A percentile compares a stretch with the other conserved stretches of the same genome.
Conservation (phyloP, 2,329 filamentous ascomycete genomes). For the Penicillium sp. region DNA sequence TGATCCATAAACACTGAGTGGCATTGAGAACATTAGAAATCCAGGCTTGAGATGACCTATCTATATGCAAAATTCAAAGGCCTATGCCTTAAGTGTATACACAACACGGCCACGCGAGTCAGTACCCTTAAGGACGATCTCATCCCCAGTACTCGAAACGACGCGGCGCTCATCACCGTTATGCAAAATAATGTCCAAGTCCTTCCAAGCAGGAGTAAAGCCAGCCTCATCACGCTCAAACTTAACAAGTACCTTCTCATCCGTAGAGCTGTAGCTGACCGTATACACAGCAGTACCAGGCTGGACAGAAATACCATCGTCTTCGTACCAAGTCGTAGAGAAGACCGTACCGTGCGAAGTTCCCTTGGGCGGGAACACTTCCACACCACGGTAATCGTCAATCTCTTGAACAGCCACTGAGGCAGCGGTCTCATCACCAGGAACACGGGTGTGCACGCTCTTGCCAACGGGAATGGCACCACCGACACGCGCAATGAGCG, state of each 20-base stretch:
- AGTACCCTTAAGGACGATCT: slow-evolving; percentile 23
- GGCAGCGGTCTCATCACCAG: slow-evolving; percentile 44
- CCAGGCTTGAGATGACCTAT: slow-evolving; percentile 24
- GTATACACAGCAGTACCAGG: slow-evolving; percentile 38
- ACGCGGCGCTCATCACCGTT: slow-evolving; percentile 42
- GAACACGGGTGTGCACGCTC: slow-evolving; percentile 43
- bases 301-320: slow-evolving; percentile 47
- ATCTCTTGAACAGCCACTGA: slow-evolving; percentile 33
- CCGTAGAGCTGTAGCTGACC: slow-evolving; percentile 39
- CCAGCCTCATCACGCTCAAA: slow-evolving; percentile 35
- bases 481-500: slow-evolving; percentile 49
- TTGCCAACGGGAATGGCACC: slow-evolving; percentile 48
- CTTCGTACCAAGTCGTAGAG: slow-evolving; percentile 46
- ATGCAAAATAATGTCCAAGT: slow-evolving; percentile 45
- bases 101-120: slow-evolving; percentile 24
- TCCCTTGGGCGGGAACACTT: slow-evolving; percentile 48
- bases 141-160: slow-evolving; percentile 25
- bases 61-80: not conserved
- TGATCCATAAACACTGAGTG: too few species aligned
- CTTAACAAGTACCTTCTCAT: slow-evolving; percentile 38
- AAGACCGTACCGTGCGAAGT: slow-evolving; percentile 35
- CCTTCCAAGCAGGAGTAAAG: slow-evolving; percentile 45
- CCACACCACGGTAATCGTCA: slow-evolving; percentile 50
- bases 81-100: slow-evolving; percentile 24
- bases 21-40: slow-evolving; percentile 33